These are phyloP conservation scores for Coemansia sp. DNA, from an alignment of 192 early-diverging fungal genomes.

Conservation along the genomic window DNA sequence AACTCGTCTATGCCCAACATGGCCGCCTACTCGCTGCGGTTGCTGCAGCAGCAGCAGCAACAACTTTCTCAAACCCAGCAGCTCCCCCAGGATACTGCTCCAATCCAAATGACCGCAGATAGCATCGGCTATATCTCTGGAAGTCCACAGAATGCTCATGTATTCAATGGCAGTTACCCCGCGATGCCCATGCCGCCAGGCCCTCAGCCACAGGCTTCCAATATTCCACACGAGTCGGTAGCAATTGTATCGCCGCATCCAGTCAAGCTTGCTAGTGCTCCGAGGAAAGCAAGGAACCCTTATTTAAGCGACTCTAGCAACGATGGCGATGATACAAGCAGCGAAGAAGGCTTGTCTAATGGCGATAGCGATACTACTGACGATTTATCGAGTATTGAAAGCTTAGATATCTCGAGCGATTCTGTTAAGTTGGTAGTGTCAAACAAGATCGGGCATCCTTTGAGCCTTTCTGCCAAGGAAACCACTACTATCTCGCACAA, in stretches of 20 bases:
- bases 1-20: conserved; percentile 49
- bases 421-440: neutral
- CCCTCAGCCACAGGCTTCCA: neutral
- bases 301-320: conserved; percentile 45
- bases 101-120: conserved; percentile 1
- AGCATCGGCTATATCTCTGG: neutral
- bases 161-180: neutral
- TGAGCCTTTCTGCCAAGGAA: neutral
- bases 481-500: neutral
- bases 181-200: neutral
- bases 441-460: conserved; percentile 17
- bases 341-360: neutral
- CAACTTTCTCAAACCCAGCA: neutral
- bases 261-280: conserved; percentile 37
- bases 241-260: conserved; percentile 20
- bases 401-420: conserved; percentile 34
- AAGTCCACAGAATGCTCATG: neutral
- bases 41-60: conserved; percentile 20
- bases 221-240: neutral
- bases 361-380: conserved; percentile 22
- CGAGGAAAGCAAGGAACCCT: conserved; percentile 30
- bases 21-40: conserved; percentile 20
- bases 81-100: neutral
- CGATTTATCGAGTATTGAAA: conserved; percentile 17
- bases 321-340: conserved; percentile 11